Evolutionary conservation across 2,329 filamentous ascomycete species (phyloP).

Genomic region (Colletotrichum theobromicola): DNA sequence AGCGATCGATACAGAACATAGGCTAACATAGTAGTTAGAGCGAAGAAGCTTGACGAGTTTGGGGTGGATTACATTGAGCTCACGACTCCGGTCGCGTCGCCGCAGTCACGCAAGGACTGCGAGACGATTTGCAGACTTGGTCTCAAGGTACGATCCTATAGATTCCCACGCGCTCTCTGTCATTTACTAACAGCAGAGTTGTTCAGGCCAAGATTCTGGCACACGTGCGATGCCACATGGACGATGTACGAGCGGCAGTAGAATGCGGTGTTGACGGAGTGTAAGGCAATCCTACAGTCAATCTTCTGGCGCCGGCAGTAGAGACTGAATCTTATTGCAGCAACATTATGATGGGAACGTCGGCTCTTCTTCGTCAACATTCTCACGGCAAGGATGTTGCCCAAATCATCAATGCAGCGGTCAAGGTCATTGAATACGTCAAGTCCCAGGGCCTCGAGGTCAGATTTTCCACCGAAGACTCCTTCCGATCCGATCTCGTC

Average conservation of each 20-base stretch:
- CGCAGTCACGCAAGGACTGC: constrained; percentile 85
- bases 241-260: constrained; percentile 73
- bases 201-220: constrained; percentile 6
- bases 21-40: background rate
- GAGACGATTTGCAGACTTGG: constrained; percentile 93
- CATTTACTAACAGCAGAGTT: fast-evolving
- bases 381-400: constrained; percentile 90
- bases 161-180: background rate
- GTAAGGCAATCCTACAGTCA: background rate
- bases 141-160: constrained; percentile 43
- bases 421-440: constrained; percentile 85
- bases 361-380: constrained; percentile 81
- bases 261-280: constrained; percentile 82
- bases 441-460: constrained; percentile 67
- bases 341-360: constrained; percentile 85
- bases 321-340: background rate
- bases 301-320: fast-evolving
- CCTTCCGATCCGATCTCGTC: constrained; percentile 82
- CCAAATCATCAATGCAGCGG: constrained; percentile 71
- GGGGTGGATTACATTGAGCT: constrained; percentile 93
- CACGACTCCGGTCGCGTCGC: constrained; percentile 82
- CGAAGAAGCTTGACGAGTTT: constrained; percentile 72
- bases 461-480: constrained; percentile 74
- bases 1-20: background rate
- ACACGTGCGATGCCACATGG: constrained; percentile 70